Base-by-base conservation (phyloP, 768 basidiomycete genomes). In the Kwoniella dendrophila region DNA sequence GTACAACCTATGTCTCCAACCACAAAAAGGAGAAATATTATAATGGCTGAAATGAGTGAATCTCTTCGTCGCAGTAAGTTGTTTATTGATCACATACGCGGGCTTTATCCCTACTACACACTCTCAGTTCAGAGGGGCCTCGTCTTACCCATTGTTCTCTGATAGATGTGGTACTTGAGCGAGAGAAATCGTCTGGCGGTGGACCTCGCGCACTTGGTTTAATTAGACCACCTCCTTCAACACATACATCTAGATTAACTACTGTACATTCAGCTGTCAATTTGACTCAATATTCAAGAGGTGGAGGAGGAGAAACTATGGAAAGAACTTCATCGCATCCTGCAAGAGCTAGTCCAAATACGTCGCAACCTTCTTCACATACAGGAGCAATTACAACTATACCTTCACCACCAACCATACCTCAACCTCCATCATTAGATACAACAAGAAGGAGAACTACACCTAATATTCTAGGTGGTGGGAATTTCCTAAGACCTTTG, bases 41-140 rank as follows among this genome's bases (percentile, higher is more conserved):
- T 76, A 49, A 70, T 69, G 59, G 52, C 69, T 36, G 74, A 76
- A 45, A 73, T 76, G 72, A 70, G 68, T 14, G 72, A 73, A 61
- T 73, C 72, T 14, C 53, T 76, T 3, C 47, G 74, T 11, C 40
- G 61, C 29, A 76, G 74, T 76, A 49, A 67, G 74, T 72, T 24
- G 4, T n/a, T n/a, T 32, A 4, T 33, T 40, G n/a, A 34, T 36
- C 29, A 11, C 59, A 14, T 43, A 8, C 34, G 16, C 16, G 16
- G 16, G 34, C 16, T 16, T 36, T 7, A 36, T 8, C 7, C 34
- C 8, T 16, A 36, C 7, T 36, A 8, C 7, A 8, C 8, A 36
- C 34, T 36, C 8, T 8, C 34, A 16, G 7, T 36, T 36, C 36
- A 40, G 22, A 38, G 41, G 22, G 29, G 26, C 33, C 12, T 14